Evolutionary conservation across 306 rosid genomes (phyloP).

Genomic region (Ormosia semicastrata): DNA sequence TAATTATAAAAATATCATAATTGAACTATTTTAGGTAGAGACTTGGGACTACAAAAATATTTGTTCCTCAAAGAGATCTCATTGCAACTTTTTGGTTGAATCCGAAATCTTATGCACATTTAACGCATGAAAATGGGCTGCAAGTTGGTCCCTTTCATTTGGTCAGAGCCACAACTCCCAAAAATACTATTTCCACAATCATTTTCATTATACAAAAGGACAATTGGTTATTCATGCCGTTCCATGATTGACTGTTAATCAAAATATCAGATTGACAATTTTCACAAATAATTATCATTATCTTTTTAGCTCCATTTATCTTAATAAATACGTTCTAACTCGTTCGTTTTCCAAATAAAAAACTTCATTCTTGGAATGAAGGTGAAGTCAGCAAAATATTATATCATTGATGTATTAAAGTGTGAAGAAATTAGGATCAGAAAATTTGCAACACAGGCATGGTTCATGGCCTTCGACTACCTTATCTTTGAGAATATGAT

Average conservation of each 20-base stretch:
- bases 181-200: too few species aligned
- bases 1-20: too few species aligned
- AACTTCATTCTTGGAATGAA: background rate
- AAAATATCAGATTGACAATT: background rate
- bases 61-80: too few species aligned
- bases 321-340: background rate
- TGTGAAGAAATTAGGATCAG: background rate
- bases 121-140: too few species aligned
- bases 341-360: background rate
- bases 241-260: background rate
- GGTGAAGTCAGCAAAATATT: slow-evolving; percentile 10
- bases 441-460: background rate
- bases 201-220: too few species aligned
- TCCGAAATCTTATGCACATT: too few species aligned
- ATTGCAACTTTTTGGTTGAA: too few species aligned
- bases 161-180: too few species aligned
- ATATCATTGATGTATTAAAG: background rate
- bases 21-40: too few species aligned
- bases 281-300: background rate
- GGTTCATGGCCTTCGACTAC: slow-evolving; percentile 15
- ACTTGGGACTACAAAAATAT: too few species aligned
- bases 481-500: background rate
- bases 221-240: background rate
- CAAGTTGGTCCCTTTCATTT: too few species aligned
- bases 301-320: background rate